Evolutionary conservation across 129 eudicot species (phyloP), one percentile per base, ranked within the genome.

Genomic region (Arctium minus): DNA sequence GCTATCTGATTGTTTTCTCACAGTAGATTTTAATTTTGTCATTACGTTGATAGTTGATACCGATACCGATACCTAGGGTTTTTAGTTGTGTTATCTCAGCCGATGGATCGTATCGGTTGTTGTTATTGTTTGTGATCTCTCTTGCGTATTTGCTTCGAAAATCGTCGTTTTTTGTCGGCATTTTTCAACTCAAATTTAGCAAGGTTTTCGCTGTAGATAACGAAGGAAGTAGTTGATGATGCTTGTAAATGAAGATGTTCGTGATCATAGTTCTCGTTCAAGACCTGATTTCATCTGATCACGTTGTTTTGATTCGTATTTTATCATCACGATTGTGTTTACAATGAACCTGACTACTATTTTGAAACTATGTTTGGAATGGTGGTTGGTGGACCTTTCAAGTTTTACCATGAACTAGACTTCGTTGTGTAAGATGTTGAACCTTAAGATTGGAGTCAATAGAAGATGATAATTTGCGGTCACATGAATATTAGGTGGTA

Each of bases 151-250:
- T 50, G 18, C 62, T 50, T 50, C 18, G 62, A 50, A 50, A 3
- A 12, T 38, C 31, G 53, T 17, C 8, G 76, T 37, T 37, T 3
- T 17, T 37, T n/a, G 18, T 0, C 17, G 18, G 8, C 33, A 72
- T 6, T 73, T 73, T 62, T 73, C 18, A 0, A 50, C 18, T 36
- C 7, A 38, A 32, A 36, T 10, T 31, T 17, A 13, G 22, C 7
- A 8, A 73, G 48, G 11, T 5, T 73, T 38, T 73, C 48, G 12
- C 48, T 38, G 53, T 73, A 60, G 77, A 73, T 73, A 73, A 9
- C 15, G 77, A 37, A n/a, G 40, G 76, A 37, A 73, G 7, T 22
- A 71, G 42, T 73, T 37, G 53, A 73, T 73, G 77, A 73, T 73
- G 77, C 32, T 37, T 15, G 33, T 17, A 35, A 37, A 18, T 60